A percentile compares a stretch with the other conserved stretches of the same genome.
These are phyloP conservation scores for Chalciporus piperatus DNA, from an alignment of 768 basidiomycete species.

Conservation along the genomic window DNA sequence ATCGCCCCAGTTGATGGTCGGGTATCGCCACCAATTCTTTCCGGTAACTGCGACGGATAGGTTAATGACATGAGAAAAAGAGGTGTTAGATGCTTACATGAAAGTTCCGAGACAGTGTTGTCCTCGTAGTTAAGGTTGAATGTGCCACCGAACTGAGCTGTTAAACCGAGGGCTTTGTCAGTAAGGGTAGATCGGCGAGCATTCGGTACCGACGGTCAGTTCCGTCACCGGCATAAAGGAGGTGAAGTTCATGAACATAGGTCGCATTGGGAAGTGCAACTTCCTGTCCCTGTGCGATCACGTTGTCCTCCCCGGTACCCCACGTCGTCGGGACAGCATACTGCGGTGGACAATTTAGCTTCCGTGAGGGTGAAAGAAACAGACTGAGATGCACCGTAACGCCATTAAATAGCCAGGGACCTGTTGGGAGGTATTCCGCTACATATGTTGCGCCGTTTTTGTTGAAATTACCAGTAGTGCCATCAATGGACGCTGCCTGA, in stretches of 20 bases:
- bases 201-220: slow-evolving; percentile 20
- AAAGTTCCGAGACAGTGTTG: slow-evolving; percentile 31
- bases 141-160: slow-evolving; percentile 32
- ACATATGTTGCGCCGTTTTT: slow-evolving; percentile 38
- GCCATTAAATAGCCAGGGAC: slow-evolving; percentile 38
- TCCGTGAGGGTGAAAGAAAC: not conserved
- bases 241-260: slow-evolving; percentile 45
- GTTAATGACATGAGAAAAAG: not conserved
- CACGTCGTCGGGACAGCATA: slow-evolving; percentile 42
- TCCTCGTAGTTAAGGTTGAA: slow-evolving; percentile 40
- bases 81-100: slow-evolving; percentile 26
- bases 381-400: slow-evolving; percentile 32
- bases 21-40: slow-evolving; percentile 45
- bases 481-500: slow-evolving; percentile 41
- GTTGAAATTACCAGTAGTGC: slow-evolving; percentile 40
- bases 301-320: slow-evolving; percentile 43
- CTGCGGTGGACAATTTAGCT: slow-evolving; percentile 20
- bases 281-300: slow-evolving; percentile 42
- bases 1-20: slow-evolving; percentile 39
- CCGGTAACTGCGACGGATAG: slow-evolving; percentile 35
- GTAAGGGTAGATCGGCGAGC: not conserved
- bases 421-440: slow-evolving; percentile 39
- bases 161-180: not conserved
- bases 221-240: slow-evolving; percentile 46
- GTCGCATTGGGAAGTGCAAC: slow-evolving; percentile 33